Evolutionary conservation across 164 flowering plant species (phyloP), one percentile per base, ranked within the genome.

Genomic region (Berberis vulgaris): DNA sequence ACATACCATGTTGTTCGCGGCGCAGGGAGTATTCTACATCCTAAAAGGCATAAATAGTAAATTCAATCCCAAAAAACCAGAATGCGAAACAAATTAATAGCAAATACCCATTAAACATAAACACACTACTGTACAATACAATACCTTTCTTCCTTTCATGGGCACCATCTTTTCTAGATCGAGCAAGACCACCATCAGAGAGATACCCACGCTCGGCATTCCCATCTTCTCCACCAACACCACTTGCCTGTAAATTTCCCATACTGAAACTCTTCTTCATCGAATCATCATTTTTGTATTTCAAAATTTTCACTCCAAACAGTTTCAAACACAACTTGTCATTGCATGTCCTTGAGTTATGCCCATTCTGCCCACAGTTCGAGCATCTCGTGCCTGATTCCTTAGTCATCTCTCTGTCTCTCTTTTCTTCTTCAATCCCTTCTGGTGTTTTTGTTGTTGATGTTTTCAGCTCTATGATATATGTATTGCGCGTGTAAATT

Each of bases 341-440:
- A 44, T 67, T 69, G 57, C 84, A 80, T 9, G 83, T 78, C 59
- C 83, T 75, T 6, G 78, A 73, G 58, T 80, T 78, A 59, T 84
- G 88, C 3, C 88, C 85, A 57, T 71, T 71, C 61, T 59, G 66
- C 2, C 84, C 82, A 59, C 86, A 79, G 42, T 70, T 68, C 0
- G 82, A 79, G 41, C 84, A 80, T 73, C 71, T 82, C 8, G 76
- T 69, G 41, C 56, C 63, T 12, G 63, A 43, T n/a, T 67, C 72
- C 56, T 45, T 66, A 11, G 52, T 44, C 69, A 67, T 67, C 13
- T 46, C 41, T 9, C 6, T 46, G 42, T 47, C 12, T 57, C 45
- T 57, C 10, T 9, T 56, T 26, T 56, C 26, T 26, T 26, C 26
- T 26, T 26, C 26, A 26, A 26, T 13, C 7, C 7, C 46, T 9